Evolutionary conservation across 73 alveolate species (phyloP), one percentile per base, ranked within the genome.

Genomic region (Tetrahymena malaccensis): DNA sequence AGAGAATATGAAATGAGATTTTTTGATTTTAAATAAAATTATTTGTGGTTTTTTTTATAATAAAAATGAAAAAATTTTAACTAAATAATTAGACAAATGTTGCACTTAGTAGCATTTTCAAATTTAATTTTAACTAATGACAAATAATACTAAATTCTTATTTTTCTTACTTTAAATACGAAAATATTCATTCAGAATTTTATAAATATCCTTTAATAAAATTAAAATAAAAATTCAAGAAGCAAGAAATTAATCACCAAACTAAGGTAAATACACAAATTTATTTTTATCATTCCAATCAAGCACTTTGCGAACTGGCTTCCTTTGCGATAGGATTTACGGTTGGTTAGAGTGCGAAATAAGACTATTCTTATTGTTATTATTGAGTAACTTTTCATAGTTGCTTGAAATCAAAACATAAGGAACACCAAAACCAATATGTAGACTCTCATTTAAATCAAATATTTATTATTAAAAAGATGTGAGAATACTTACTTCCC

Each of bases 241-340:
- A 27, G 40, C 89, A 27, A n/a, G 31, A 70, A n/a, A 3, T 19
- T 31, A 1, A 70, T 31, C 40, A 12, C 17, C 37, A 22, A 57
- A n/a, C 89, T 27, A 25, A 70, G 89, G 89, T 70, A 70, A 70
- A 70, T 12, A 70, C 37, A 9, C 34, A 70, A 27, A 70, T 19
- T 9, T 70, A n/a, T 31, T 27, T 25, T 7, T 3, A 22, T 27
- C 10, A 70, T 31, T 3, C 22, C 19, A 7, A 40, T 40, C 44
- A 70, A 70, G 89, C 89, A 70, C 89, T 70, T n/a, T 70, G 89
- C 89, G 89, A 70, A 70, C 89, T 70, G 89, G 89, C 37, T 70
- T 70, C 89, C 89, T 70, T 70, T 70, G 4, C 89, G 43, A 70
- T 70, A 70, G 89, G 89, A 70, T 70, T n/a, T 70, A 70, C 89